Conservation (phyloP, 73 alveolate species). For the Paramecium sonneborni region DNA sequence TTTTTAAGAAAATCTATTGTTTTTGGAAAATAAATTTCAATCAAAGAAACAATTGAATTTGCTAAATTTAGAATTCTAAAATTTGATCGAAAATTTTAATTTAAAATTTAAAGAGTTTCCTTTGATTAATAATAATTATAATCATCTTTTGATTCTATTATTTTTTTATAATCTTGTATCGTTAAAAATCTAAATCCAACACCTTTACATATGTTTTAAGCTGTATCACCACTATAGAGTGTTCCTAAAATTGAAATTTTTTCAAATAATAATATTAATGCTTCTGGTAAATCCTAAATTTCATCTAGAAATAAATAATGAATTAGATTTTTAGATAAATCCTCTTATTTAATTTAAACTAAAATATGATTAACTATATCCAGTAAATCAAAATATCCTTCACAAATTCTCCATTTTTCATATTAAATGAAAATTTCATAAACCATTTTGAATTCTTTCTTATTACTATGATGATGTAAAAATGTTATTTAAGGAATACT, state of each 20-base stretch:
- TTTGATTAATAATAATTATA: background rate
- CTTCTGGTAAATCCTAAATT: slow-evolving; percentile 78
- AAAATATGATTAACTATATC: slow-evolving; percentile 75
- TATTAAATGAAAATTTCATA: slow-evolving; percentile 71
- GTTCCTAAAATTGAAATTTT: slow-evolving; percentile 66
- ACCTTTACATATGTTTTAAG: slow-evolving; percentile 82
- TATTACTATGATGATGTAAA: background rate
- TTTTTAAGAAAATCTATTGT: slow-evolving; percentile 75
- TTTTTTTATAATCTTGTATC: slow-evolving; percentile 56
- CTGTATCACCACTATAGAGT: slow-evolving; percentile 88
- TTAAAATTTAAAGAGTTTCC: background rate
- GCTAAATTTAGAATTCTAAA: slow-evolving; percentile 75
- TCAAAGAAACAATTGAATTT: slow-evolving; percentile 72
- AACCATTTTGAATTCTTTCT: slow-evolving; percentile 56
- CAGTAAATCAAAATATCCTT: slow-evolving; percentile 74
- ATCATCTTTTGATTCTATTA: background rate
- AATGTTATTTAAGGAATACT: background rate
- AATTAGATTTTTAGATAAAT: slow-evolving; percentile 11
- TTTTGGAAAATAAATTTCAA: slow-evolving; percentile 78
- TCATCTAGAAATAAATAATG: slow-evolving; percentile 78
- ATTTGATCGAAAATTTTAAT: slow-evolving; percentile 79
- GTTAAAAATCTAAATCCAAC: slow-evolving; percentile 79
- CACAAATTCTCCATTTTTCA: slow-evolving; percentile 77
- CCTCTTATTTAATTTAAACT: slow-evolving; percentile 16
- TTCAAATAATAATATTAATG: slow-evolving; percentile 65